These are phyloP conservation scores for Prosopis cineraria DNA, from an alignment of 306 rosid species.

Conservation along the genomic window DNA sequence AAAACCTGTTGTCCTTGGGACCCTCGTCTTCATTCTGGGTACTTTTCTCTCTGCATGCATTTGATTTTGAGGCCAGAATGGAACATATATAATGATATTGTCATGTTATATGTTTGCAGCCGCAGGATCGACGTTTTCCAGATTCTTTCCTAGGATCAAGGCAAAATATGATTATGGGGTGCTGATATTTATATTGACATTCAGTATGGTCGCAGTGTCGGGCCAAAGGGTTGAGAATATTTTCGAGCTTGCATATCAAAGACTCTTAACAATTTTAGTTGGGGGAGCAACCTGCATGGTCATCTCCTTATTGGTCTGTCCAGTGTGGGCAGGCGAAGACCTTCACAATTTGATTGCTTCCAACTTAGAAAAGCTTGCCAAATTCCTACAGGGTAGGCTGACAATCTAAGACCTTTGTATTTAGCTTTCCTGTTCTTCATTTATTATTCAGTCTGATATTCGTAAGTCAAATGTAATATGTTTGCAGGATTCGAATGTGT, in stretches of 20 bases:
- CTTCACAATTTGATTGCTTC: constrained; percentile 79
- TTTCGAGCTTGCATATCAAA: constrained; percentile 62
- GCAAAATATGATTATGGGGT: constrained; percentile 84
- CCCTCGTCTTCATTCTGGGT: constrained; percentile 82
- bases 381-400: constrained; percentile 60
- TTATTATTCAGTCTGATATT: not conserved
- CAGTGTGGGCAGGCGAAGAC: constrained; percentile 95
- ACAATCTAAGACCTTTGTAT: not conserved
- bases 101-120: constrained; percentile 60
- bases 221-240: constrained; percentile 60
- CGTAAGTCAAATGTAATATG: not conserved
- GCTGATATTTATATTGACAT: constrained; percentile 80
- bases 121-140: constrained; percentile 61
- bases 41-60: not conserved
- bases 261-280: constrained; percentile 62
- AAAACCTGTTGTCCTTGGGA: constrained; percentile 70
- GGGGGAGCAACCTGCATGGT: constrained; percentile 76
- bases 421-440: not conserved
- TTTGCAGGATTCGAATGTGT: constrained; percentile 66
- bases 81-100: not conserved
- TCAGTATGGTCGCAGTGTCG: constrained; percentile 76
- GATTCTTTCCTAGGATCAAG: constrained; percentile 75
- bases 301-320: constrained; percentile 62
- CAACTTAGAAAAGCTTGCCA: constrained; percentile 66
- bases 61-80: not conserved